Evolutionary conservation across 1,284 basidiomycete genomes (phyloP), one percentile per base, ranked within the genome.

Genomic region (Meripilus lineatus): DNA sequence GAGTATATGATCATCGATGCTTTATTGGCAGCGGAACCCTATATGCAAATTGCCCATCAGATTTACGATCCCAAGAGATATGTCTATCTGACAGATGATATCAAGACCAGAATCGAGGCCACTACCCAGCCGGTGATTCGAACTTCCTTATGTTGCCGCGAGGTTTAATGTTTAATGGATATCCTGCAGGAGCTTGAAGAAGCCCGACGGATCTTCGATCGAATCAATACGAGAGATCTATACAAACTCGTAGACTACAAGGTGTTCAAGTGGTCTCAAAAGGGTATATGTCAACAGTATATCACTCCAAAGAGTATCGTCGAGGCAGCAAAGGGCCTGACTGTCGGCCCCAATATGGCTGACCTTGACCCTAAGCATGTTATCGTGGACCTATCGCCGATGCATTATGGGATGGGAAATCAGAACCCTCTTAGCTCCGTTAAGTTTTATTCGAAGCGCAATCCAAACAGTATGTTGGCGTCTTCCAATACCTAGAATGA

Each of bases 1-100:
- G 88, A 89, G 56, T 77, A 80, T 54, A 90, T 89, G 87, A 69
- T 90, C 18, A 70, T 87, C 3, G 88, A 90, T 52, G 84, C 74
- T 0, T 68, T 90, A 7, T 64, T 81, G 1, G 62, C 65, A 0
- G 88, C 88, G 0, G 82, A 90, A 32, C 73, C 76, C 0, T 48
- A 71, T 47, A 58, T 89, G 57, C 68, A 78, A 33, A 77, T 89
- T 44, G 75, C 82, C 0, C 58, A 71, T 1, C 64, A 68, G 2
- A 72, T 89, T n/a, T 61, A 70, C 32, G 57, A 81, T 24, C 79
- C 85, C 0, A 65, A 75, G 37, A 68, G 70, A 45, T 89, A 75
- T 44, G 55, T 88, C 2, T 63, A 72, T 49, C 68, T 90, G 1
- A 87, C 82, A 0, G 88, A 90, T 52, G 63, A 75, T 46, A 74